These are phyloP conservation scores for Aspergillus sp. DNA, from an alignment of 2,329 filamentous ascomycete species.

Conservation along the genomic window DNA sequence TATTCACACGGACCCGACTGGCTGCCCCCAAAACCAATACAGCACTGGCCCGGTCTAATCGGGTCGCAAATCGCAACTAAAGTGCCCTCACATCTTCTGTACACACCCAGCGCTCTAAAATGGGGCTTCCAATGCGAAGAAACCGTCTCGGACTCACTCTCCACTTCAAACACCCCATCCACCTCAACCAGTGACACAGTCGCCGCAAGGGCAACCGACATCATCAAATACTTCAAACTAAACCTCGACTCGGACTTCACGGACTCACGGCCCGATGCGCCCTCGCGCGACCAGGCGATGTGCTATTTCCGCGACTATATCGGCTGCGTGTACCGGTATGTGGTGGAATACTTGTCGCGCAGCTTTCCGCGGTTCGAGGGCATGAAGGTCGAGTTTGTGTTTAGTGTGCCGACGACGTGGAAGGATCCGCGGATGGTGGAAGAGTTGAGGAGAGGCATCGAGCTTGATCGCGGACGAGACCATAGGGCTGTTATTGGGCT, in stretches of 20 bases:
- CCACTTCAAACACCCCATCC: too few species aligned
- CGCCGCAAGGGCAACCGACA: constrained; percentile 12
- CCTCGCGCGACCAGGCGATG: constrained; percentile 25
- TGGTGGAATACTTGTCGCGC: constrained; percentile 26
- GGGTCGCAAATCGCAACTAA: constrained; percentile 34
- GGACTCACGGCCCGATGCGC: constrained; percentile 23
- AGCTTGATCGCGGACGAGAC: constrained; percentile 20
- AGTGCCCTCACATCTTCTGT: constrained; percentile 33
- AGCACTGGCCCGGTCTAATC: constrained; percentile 35
- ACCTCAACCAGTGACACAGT: too few species aligned
- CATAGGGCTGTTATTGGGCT: constrained; percentile 48
- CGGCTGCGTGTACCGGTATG: constrained; percentile 33
- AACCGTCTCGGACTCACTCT: constrained; percentile 20
- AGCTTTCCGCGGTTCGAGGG: constrained; percentile 26
- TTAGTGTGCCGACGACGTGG: constrained; percentile 47
- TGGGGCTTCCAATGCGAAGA: constrained; percentile 42
- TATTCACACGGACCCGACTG: constrained; percentile 38
- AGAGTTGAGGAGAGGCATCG: constrained; percentile 32
- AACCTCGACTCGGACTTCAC: constrained; percentile 33
- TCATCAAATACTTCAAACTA: constrained; percentile 40
- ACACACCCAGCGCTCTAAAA: constrained; percentile 15
- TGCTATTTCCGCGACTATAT: constrained; percentile 35
- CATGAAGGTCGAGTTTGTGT: constrained; percentile 39
- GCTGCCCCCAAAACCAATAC: constrained; percentile 33
- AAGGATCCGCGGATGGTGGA: constrained; percentile 39